Evolutionary conservation across 2,329 filamentous ascomycete genomes (phyloP).

Genomic region (Ophiostoma sp.): DNA sequence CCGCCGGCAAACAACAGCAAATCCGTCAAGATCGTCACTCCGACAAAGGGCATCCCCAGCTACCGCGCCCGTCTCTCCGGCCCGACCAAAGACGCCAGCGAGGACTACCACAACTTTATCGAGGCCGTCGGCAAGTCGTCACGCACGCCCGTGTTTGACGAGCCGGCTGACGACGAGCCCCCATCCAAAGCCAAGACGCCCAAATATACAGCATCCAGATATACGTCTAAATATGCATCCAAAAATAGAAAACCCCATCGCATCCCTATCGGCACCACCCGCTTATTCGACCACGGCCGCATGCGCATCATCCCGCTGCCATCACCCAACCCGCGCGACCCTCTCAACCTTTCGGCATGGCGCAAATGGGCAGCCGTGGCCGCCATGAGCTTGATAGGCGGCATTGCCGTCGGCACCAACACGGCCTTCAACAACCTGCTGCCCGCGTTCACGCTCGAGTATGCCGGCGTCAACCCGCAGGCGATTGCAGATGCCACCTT

Average conservation of each 20-base stretch:
- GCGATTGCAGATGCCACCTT: constrained; percentile 31
- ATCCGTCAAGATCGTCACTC: background rate
- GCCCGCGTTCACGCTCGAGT: constrained; percentile 36
- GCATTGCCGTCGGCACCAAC: constrained; percentile 31
- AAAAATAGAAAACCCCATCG: background rate
- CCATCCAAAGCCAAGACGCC: background rate
- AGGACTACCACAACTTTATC: constrained; percentile 26
- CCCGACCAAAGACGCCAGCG: constrained; percentile 16
- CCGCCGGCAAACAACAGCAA: background rate
- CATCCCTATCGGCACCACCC: constrained; percentile 25
- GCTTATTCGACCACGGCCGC: constrained; percentile 24
- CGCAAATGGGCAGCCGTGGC: constrained; percentile 34
- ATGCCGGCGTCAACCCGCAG: constrained; percentile 34
- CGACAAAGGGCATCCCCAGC: background rate
- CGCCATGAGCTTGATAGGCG: constrained; percentile 31
- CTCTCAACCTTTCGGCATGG: constrained; percentile 33
- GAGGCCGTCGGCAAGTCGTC: constrained; percentile 18
- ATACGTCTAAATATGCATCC: background rate
- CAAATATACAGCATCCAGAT: background rate
- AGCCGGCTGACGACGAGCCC: background rate
- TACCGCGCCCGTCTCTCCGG: background rate
- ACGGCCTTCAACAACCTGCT: constrained; percentile 32
- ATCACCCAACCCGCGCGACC: constrained; percentile 30
- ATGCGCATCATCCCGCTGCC: constrained; percentile 26
- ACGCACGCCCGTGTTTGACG: constrained; percentile 4